Percentiles rank a stretch among this genome's conserved stretches.
Evolutionary conservation across 148 eudicot genomes (phyloP).

Genomic region (Nyssa sinensis): DNA sequence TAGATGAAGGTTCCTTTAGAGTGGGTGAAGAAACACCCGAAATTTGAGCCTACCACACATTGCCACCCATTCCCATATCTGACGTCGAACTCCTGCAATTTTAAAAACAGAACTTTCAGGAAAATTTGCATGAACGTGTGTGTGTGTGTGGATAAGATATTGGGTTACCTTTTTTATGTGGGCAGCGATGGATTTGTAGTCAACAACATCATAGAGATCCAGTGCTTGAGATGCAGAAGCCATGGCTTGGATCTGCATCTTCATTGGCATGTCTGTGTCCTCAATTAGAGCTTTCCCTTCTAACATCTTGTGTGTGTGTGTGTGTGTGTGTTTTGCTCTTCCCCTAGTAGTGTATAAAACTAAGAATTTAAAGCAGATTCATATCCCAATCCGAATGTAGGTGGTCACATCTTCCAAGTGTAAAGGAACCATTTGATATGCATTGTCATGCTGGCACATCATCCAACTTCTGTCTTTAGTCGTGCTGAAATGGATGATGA

Average conservation of each 20-base stretch:
- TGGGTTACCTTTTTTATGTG: slow-evolving; percentile 78
- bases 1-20: slow-evolving; percentile 88
- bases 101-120: neutral
- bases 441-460: slow-evolving; percentile 24
- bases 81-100: slow-evolving; percentile 73
- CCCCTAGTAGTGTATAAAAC: neutral
- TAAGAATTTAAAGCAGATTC: neutral
- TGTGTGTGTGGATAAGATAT: neutral
- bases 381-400: neutral
- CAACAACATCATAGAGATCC: slow-evolving; percentile 79
- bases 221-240: slow-evolving; percentile 84
- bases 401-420: slow-evolving; percentile 23
- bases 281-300: slow-evolving; percentile 90
- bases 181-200: slow-evolving; percentile 79
- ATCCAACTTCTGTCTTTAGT: slow-evolving; percentile 22
- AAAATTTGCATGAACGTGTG: neutral
- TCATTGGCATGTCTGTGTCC: slow-evolving; percentile 93
- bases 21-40: slow-evolving; percentile 94
- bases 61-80: slow-evolving; percentile 95
- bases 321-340: slow-evolving; percentile 5
- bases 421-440: slow-evolving; percentile 22
- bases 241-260: slow-evolving; percentile 98
- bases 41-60: slow-evolving; percentile 95
- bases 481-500: slow-evolving; percentile 10
- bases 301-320: slow-evolving; percentile 54